These are phyloP conservation scores for Colletotrichum aenigma DNA, from an alignment of 2,329 filamentous ascomycete genomes.

Conservation along the genomic window DNA sequence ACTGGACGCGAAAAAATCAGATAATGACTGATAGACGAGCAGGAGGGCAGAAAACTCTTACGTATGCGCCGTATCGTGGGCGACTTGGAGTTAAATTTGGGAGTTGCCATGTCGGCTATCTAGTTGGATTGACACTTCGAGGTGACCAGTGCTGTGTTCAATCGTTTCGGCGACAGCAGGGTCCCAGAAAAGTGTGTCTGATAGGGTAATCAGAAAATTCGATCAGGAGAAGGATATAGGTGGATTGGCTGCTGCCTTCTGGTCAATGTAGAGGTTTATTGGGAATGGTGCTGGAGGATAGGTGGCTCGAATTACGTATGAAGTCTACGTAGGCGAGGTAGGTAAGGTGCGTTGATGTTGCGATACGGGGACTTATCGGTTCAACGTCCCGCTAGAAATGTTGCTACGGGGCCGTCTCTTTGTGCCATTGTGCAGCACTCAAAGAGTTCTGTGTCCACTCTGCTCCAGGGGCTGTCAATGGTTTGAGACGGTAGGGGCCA, in stretches of 20 bases:
- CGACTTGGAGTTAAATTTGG: slow-evolving; percentile 73
- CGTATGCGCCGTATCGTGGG: slow-evolving; percentile 85
- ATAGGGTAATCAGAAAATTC: neutral
- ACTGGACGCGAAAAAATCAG: slow-evolving; percentile 52
- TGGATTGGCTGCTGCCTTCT: neutral
- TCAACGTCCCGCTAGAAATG: neutral
- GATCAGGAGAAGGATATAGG: neutral
- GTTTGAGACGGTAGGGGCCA: neutral
- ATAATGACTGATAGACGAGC: neutral
- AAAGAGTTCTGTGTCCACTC: neutral
- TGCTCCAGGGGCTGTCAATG: neutral
- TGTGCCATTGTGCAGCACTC: neutral
- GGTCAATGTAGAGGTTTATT: neutral
- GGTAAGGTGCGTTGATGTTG: neutral
- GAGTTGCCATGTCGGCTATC: slow-evolving; percentile 41
- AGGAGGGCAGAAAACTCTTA: slow-evolving; percentile 41
- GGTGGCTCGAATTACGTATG: neutral
- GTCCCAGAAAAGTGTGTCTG: neutral
- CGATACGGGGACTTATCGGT: neutral
- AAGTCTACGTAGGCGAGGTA: neutral
- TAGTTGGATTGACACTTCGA: neutral
- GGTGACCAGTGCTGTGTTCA: neutral
- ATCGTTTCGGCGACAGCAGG: neutral
- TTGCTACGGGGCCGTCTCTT: neutral
- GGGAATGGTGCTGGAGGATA: neutral